phyloP scores from a whole-genome alignment of 129 eudicot genomes.

The Artemisia annua region DNA sequence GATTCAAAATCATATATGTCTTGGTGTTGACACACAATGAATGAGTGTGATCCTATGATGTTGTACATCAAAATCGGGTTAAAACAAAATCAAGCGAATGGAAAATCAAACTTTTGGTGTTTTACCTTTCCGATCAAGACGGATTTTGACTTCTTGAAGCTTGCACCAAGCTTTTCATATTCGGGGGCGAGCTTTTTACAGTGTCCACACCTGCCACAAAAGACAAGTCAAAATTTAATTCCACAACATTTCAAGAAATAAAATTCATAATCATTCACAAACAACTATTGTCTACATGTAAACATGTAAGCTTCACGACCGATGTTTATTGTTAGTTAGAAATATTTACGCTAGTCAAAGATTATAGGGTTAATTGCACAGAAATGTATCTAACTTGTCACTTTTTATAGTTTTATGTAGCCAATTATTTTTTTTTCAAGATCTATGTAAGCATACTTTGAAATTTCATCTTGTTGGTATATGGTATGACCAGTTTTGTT shows the following conservation, averaged over 20 bases:
- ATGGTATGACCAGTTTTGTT: no score
- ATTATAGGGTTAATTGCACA: no score
- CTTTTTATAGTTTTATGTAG: no score
- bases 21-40: neutral
- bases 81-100: slow-evolving; percentile 10
- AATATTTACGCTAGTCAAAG: neutral
- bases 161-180: slow-evolving; percentile 86
- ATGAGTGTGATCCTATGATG: neutral
- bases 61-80: slow-evolving; percentile 5
- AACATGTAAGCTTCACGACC: slow-evolving; percentile 17
- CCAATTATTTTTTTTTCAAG: no score
- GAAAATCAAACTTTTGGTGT: neutral
- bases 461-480: no score
- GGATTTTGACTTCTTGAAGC: slow-evolving; percentile 88
- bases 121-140: slow-evolving; percentile 89
- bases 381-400: no score
- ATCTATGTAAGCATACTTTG: no score
- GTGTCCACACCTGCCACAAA: slow-evolving; percentile 88
- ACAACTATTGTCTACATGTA: slow-evolving; percentile 2
- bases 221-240: neutral
- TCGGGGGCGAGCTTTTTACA: slow-evolving; percentile 99
- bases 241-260: slow-evolving; percentile 1
- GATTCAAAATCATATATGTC: neutral
- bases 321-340: slow-evolving; percentile 2
- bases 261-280: slow-evolving; percentile 6